These are phyloP conservation scores for Cucurbitaria berberidis DNA, from an alignment of 2,329 filamentous ascomycete species.

Conservation along the genomic window DNA sequence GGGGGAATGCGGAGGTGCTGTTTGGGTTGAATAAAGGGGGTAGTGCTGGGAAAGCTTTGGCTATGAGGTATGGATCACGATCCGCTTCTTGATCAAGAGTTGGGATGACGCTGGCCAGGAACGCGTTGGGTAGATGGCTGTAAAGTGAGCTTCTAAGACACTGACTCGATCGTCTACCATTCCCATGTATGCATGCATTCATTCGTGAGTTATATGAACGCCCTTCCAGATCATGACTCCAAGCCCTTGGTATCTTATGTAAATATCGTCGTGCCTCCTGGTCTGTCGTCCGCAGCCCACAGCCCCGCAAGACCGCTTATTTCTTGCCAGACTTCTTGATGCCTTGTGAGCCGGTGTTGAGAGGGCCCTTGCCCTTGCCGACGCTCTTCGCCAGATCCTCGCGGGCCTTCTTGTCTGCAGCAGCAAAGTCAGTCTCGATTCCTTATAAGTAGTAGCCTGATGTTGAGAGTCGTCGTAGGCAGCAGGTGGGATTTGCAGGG, in stretches of 20 bases:
- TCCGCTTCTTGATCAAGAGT: too few relatives aligned
- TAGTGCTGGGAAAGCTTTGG: background rate
- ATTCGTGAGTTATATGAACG: slow-evolving; percentile 29
- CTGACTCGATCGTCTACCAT: background rate
- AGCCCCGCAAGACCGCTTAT: slow-evolving; percentile 59
- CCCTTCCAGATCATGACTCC: slow-evolving; percentile 30
- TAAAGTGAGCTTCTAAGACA: background rate
- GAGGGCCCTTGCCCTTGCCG: slow-evolving; percentile 78
- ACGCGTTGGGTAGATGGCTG: too few relatives aligned
- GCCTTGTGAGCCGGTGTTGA: slow-evolving; percentile 82
- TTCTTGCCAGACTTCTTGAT: slow-evolving; percentile 99
- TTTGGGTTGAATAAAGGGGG: slow-evolving; percentile 22
- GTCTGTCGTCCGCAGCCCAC: too few relatives aligned
- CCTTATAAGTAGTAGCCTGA: background rate
- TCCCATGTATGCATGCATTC: slow-evolving; percentile 20
- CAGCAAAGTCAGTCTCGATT: slow-evolving; percentile 3
- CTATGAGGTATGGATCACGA: too few relatives aligned
- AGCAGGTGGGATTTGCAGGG: background rate
- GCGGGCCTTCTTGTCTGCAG: slow-evolving; percentile 63
- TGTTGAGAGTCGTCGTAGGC: background rate
- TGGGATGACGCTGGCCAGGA: too few relatives aligned
- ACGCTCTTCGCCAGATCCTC: slow-evolving; percentile 76
- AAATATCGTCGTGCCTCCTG: slow-evolving; percentile 4
- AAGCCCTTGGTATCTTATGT: slow-evolving; percentile 35
- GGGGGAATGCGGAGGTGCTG: slow-evolving; percentile 57